Percentiles rank a stretch among this genome's conserved stretches.
phyloP scores from a whole-genome alignment of 1,284 basidiomycete species.

The Pisolithus thermaeus region DNA sequence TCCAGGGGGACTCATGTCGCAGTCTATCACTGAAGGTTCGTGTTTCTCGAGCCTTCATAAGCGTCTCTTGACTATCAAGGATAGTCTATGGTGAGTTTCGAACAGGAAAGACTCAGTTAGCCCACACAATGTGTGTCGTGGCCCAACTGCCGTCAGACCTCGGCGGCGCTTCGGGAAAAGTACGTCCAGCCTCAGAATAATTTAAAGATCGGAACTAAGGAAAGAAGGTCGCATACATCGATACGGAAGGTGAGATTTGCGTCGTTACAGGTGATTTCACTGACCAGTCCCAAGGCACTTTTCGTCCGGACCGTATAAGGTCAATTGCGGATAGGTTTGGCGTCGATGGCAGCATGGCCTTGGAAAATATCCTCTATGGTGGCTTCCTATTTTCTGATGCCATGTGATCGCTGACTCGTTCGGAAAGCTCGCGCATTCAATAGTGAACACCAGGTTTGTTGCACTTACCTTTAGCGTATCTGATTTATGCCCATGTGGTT shows the following conservation, averaged over 20 bases:
- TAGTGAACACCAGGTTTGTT: conserved; percentile 76
- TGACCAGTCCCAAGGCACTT: conserved; percentile 57
- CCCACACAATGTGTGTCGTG: conserved; percentile 88
- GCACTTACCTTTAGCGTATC: background rate
- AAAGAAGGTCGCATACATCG: conserved; percentile 81
- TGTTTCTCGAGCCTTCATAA: background rate
- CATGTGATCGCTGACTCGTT: conserved; percentile 1
- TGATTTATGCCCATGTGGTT: conserved; percentile 5
- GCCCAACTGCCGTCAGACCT: conserved; percentile 84
- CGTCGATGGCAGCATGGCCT: conserved; percentile 81
- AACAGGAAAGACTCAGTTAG: conserved; percentile 88
- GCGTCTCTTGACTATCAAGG: conserved; percentile 2
- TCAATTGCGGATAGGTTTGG: conserved; percentile 91
- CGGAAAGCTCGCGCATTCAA: conserved; percentile 76
- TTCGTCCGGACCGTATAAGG: conserved; percentile 86
- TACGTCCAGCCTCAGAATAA: conserved; percentile 22
- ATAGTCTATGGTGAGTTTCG: conserved; percentile 76
- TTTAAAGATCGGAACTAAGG: conserved; percentile 1
- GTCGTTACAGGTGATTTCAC: background rate
- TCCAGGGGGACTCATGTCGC: conserved; percentile 79
- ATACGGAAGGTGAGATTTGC: conserved; percentile 69
- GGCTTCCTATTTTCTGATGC: background rate
- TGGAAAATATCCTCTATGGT: conserved; percentile 87
- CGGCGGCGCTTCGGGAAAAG: conserved; percentile 87
- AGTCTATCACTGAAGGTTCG: conserved; percentile 86